A percentile compares a stretch with the other conserved stretches of the same genome.
phyloP scores from a whole-genome alignment of 2,329 filamentous ascomycete species.

The Ceratocystis destructans region DNA sequence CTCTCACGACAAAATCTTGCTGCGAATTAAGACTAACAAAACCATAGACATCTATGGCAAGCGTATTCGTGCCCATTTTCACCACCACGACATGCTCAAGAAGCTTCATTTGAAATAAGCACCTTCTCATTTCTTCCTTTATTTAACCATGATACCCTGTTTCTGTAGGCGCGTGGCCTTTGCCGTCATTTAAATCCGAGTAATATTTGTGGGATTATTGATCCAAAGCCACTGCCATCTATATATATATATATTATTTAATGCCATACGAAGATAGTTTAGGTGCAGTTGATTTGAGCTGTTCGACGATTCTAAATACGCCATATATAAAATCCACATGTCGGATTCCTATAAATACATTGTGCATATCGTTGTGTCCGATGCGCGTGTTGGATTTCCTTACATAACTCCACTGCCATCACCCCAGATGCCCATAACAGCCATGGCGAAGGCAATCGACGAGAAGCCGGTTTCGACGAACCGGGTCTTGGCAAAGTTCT shows the following conservation, averaged over 20 bases:
- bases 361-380: neutral
- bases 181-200: neutral
- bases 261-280: neutral
- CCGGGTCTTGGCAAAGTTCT: slow-evolving; percentile 41
- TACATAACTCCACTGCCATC: slow-evolving; percentile 33
- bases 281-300: neutral
- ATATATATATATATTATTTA: neutral
- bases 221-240: neutral
- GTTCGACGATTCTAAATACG: neutral
- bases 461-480: slow-evolving; percentile 40
- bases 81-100: slow-evolving; percentile 55
- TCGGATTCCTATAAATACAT: neutral
- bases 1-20: neutral
- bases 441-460: slow-evolving; percentile 45
- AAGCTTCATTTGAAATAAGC: slow-evolving; percentile 13
- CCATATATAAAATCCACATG: neutral
- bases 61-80: slow-evolving; percentile 58
- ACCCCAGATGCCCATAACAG: slow-evolving; percentile 53
- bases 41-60: slow-evolving; percentile 62
- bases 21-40: slow-evolving; percentile 15
- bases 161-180: neutral
- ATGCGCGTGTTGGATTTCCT: neutral
- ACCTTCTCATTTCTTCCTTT: slow-evolving; percentile 8
- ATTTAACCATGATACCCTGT: neutral
- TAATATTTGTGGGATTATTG: neutral